Evolutionary conservation across 2,329 filamentous ascomycete genomes (phyloP).

Genomic region (Bipolaris victoriae): DNA sequence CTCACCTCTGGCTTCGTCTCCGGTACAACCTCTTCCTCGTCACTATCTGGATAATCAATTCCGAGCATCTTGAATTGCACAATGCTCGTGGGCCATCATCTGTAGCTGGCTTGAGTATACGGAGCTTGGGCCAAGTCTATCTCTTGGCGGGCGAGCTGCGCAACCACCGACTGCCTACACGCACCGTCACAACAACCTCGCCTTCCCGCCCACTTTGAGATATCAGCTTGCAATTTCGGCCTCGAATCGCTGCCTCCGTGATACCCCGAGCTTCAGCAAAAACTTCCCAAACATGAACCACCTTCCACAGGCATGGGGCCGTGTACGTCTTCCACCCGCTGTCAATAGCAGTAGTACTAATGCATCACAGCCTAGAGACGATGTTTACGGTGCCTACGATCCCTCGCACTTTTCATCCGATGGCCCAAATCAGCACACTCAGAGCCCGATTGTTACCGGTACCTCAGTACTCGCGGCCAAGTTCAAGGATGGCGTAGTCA

Average conservation of each 20-base stretch:
- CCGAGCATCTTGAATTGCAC: constrained; percentile 47
- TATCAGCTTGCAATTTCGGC: constrained; percentile 2
- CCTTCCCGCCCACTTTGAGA: constrained; percentile 23
- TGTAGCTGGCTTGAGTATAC: constrained; percentile 12
- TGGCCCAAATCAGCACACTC: constrained; percentile 77
- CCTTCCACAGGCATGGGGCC: constrained; percentile 69
- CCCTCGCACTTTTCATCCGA: constrained; percentile 77
- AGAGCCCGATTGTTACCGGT: constrained; percentile 91
- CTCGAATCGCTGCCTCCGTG: background rate
- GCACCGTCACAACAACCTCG: constrained; percentile 29
- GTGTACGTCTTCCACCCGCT: constrained; percentile 55
- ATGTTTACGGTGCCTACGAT: constrained; percentile 95
- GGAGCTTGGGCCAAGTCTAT: constrained; percentile 40
- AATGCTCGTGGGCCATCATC: constrained; percentile 9
- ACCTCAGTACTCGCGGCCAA: constrained; percentile 95
- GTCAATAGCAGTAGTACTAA: constrained; percentile 28
- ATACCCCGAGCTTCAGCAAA: constrained; percentile 2
- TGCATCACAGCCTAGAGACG: constrained; percentile 80
- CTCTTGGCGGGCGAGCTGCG: constrained; percentile 25
- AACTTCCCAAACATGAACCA: constrained; percentile 63
- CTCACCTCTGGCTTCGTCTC: constrained; percentile 49
- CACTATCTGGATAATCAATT: constrained; percentile 54
- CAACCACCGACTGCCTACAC: constrained; percentile 40
- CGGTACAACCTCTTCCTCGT: constrained; percentile 52
- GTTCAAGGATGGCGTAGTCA: constrained; percentile 94